A percentile compares a stretch with the other conserved stretches of the same genome.
Evolutionary conservation across 768 basidiomycete species (phyloP).

Genomic region (Suillus occidentalis): DNA sequence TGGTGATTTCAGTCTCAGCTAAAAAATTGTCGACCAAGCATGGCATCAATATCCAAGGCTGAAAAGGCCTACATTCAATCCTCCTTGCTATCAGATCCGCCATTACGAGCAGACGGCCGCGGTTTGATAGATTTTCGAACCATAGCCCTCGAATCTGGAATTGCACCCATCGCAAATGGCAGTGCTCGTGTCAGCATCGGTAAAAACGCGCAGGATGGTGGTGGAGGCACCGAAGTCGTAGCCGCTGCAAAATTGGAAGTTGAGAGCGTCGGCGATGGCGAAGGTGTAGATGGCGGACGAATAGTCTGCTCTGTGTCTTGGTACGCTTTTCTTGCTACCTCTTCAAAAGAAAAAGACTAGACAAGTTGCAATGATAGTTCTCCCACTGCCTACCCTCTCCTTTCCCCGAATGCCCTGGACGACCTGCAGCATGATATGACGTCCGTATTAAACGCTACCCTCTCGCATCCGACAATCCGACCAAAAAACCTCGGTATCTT

Average conservation of each 20-base stretch:
- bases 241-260: conserved; percentile 83
- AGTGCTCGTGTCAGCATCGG: conserved; percentile 80
- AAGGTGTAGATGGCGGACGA: conserved; percentile 56
- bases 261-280: conserved; percentile 47
- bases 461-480: conserved; percentile 65
- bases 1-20: not conserved
- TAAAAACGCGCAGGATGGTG: conserved; percentile 49
- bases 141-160: conserved; percentile 73
- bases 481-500: conserved; percentile 66
- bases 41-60: conserved; percentile 60
- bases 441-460: conserved; percentile 56
- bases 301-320: conserved; percentile 73
- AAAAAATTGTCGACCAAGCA: conserved; percentile 3
- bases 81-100: conserved; percentile 56
- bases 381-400: conserved; percentile 75
- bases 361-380: conserved; percentile 54
- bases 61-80: conserved; percentile 76
- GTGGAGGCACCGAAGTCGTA: conserved; percentile 77
- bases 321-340: conserved; percentile 46
- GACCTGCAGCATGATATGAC: conserved; percentile 78
- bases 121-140: conserved; percentile 62
- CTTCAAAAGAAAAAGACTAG: conserved; percentile 5
- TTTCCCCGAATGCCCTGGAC: conserved; percentile 63
- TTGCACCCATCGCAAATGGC: conserved; percentile 81
- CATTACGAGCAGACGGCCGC: conserved; percentile 80